Percentiles rank a stretch among this genome's conserved stretches.
These are phyloP conservation scores for Penicillium paxilli DNA, from an alignment of 495 filamentous ascomycete species.

Conservation along the genomic window DNA sequence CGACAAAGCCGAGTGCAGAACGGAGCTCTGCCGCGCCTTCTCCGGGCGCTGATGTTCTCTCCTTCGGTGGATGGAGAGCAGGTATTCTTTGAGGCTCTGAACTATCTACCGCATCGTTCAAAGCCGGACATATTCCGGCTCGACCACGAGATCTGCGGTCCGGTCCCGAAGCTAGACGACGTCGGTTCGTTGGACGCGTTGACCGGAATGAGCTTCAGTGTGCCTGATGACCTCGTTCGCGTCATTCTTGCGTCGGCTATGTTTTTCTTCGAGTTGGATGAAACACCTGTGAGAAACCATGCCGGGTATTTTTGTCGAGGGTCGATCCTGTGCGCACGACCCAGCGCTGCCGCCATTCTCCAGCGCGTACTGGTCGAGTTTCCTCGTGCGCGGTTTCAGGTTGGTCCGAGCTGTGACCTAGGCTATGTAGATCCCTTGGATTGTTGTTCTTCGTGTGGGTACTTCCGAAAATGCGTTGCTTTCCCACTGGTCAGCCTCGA, in stretches of 20 bases:
- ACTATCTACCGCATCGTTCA: slow-evolving; percentile 15
- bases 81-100: slow-evolving; percentile 20
- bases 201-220: background rate
- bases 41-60: slow-evolving; percentile 15
- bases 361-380: background rate
- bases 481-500: background rate
- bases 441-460: background rate
- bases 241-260: slow-evolving; percentile 2
- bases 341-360: background rate
- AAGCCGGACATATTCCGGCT: slow-evolving; percentile 16
- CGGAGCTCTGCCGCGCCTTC: slow-evolving; percentile 11
- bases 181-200: background rate
- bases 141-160: slow-evolving; percentile 7
- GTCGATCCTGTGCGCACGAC: slow-evolving; percentile 11
- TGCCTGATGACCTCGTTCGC: background rate
- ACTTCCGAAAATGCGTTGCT: background rate
- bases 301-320: slow-evolving; percentile 9
- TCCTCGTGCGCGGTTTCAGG: background rate
- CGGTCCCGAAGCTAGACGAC: slow-evolving; percentile 22
- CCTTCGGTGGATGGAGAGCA: slow-evolving; percentile 23
- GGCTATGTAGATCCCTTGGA: background rate
- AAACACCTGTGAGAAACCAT: slow-evolving; percentile 1
- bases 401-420: background rate
- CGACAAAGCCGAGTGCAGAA: background rate
- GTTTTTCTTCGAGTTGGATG: slow-evolving; percentile 23